Conservation (phyloP, 108 stramenopile genomes). For the Pinguiococcus pyrenoidosus region DNA sequence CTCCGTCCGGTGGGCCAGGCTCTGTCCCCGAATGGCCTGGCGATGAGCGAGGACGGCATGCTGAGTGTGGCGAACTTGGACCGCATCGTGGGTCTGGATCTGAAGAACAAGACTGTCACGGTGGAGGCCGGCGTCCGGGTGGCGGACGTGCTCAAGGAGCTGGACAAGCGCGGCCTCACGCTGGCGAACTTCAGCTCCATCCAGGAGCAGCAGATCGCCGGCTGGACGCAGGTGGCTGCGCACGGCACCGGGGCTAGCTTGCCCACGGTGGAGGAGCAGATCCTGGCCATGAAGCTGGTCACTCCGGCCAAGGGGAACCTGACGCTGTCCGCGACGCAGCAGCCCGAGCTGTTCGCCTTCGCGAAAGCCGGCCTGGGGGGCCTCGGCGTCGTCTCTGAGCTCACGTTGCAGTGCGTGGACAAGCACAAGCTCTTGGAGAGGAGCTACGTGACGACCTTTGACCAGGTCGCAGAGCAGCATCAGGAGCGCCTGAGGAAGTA, state of each 20-base stretch:
- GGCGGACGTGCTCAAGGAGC: conserved; percentile 43
- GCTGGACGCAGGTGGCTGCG: conserved; percentile 77
- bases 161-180: conserved; percentile 49
- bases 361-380: conserved; percentile 78
- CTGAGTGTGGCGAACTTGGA: conserved; percentile 72
- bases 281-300: conserved; percentile 65
- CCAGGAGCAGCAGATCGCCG: conserved; percentile 92
- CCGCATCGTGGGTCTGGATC: conserved; percentile 58
- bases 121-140: conserved; percentile 84
- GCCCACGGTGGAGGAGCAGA: conserved; percentile 85
- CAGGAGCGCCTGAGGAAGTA: conserved; percentile 39
- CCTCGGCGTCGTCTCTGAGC: conserved; percentile 83
- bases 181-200: conserved; percentile 88
- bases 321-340: conserved; percentile 45
- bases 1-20: conserved; percentile 83
- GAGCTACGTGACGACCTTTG: conserved; percentile 67
- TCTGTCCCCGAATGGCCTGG: conserved; percentile 85
- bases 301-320: conserved; percentile 67
- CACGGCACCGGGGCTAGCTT: conserved; percentile 88
- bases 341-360: conserved; percentile 54
- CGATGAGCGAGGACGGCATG: conserved; percentile 49
- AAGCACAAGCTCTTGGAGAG: conserved; percentile 73
- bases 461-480: conserved; percentile 61
- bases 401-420: conserved; percentile 62
- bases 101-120: conserved; percentile 59